Conservation (phyloP, 495 filamentous ascomycete species). For the Rhypophila decipiens region DNA sequence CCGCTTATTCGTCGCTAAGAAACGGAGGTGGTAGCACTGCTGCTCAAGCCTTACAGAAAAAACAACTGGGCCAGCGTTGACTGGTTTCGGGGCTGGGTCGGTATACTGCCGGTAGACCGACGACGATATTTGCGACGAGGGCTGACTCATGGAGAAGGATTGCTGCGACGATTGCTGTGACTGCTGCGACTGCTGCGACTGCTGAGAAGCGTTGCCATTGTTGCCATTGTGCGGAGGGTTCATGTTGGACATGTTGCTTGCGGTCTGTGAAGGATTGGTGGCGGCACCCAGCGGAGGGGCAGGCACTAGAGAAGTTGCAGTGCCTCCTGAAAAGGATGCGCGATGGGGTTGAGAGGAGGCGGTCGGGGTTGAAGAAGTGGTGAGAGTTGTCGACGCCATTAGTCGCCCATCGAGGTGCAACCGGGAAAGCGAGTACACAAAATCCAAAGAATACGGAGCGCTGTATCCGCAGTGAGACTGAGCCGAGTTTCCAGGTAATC, state of each 20-base stretch:
- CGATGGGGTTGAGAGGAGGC: slow-evolving; percentile 14
- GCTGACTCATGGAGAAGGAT: slow-evolving; percentile 45
- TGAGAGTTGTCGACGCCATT: slow-evolving; percentile 38
- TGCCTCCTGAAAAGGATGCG: slow-evolving; percentile 29
- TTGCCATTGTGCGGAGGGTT: slow-evolving; percentile 20
- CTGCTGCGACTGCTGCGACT: slow-evolving; percentile 26
- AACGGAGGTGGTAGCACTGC: background rate
- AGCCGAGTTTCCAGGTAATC: background rate
- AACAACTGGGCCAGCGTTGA: slow-evolving; percentile 57
- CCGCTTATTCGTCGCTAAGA: slow-evolving; percentile 35
- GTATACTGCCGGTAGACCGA: slow-evolving; percentile 34
- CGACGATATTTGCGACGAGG: slow-evolving; percentile 25
- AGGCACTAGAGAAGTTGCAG: slow-evolving; percentile 21
- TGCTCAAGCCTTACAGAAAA: slow-evolving; percentile 76
- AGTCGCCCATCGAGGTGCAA: slow-evolving; percentile 10
- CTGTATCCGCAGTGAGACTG: too few species aligned
- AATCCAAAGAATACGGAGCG: too few species aligned
- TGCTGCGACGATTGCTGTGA: slow-evolving; percentile 43
- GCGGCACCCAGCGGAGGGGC: slow-evolving; percentile 1
- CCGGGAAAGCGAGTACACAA: background rate
- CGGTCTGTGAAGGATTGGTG: slow-evolving; percentile 15
- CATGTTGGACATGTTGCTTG: slow-evolving; percentile 7
- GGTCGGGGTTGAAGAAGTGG: slow-evolving; percentile 15
- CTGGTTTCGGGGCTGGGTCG: slow-evolving; percentile 38
- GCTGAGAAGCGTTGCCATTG: slow-evolving; percentile 15